Evolutionary conservation across 306 rosid genomes (phyloP).

Genomic region (Nissolia schottii): DNA sequence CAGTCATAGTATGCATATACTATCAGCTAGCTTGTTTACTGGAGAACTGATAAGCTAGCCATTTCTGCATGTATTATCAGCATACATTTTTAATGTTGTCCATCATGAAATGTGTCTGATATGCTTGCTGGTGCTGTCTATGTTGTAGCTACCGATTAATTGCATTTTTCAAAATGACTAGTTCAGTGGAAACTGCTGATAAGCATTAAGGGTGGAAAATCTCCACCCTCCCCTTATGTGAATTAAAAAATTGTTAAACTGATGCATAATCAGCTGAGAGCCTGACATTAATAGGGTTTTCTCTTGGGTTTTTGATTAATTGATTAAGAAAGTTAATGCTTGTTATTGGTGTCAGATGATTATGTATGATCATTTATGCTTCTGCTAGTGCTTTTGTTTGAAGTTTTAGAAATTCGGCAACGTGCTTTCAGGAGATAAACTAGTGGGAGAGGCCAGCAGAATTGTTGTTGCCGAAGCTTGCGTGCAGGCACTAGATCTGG

Average conservation of each 20-base stretch:
- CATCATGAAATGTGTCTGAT: neutral
- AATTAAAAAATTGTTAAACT: neutral
- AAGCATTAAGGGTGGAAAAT: too few species aligned
- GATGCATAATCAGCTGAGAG: neutral
- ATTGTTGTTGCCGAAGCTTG: conserved; percentile 95
- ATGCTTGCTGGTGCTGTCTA: neutral
- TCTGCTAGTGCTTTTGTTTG: neutral
- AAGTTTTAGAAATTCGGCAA: neutral
- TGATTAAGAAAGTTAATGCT: neutral
- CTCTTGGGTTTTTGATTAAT: neutral
- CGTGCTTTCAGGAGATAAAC: conserved; percentile 70
- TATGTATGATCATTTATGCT: neutral
- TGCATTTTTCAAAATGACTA: neutral
- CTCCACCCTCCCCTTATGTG: too few species aligned
- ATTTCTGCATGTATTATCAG: neutral
- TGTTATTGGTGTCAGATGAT: conserved; percentile 1
- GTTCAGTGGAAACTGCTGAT: neutral
- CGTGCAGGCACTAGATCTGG: conserved; percentile 79
- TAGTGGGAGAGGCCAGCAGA: conserved; percentile 92
- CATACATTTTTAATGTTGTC: neutral
- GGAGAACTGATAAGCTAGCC: neutral
- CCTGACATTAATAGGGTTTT: neutral
- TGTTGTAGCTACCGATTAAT: neutral
- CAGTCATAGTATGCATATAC: neutral
- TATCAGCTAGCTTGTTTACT: neutral